Conservation (phyloP, 1,139 yeast species). For the Yamadazyma pseudoaaseri region DNA sequence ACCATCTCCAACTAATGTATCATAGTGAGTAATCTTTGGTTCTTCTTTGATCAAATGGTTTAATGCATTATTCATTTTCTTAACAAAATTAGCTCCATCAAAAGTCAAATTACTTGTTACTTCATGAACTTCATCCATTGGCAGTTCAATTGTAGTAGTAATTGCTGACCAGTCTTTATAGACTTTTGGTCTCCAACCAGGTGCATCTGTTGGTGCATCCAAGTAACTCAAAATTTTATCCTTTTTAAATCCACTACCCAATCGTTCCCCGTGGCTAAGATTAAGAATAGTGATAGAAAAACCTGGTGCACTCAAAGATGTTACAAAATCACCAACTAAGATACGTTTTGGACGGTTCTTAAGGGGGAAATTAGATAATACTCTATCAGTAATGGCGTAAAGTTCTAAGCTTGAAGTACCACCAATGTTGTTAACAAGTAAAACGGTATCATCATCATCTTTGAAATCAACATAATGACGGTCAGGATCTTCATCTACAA, state of each 20-base stretch:
- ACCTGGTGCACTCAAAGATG: constrained; percentile 90
- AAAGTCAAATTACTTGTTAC: constrained; percentile 39
- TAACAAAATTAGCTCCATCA: constrained; percentile 37
- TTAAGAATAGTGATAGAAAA: constrained; percentile 78
- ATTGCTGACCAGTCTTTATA: constrained; percentile 26
- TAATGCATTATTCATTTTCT: constrained; percentile 50
- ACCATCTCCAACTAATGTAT: constrained; percentile 93
- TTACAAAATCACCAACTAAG: constrained; percentile 72
- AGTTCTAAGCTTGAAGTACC: constrained; percentile 81
- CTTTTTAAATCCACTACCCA: constrained; percentile 28
- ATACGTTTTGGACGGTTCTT: constrained; percentile 57
- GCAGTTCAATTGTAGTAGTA: constrained; percentile 23
- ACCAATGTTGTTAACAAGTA: constrained; percentile 78
- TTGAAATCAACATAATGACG: constrained; percentile 71
- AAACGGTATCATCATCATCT: constrained; percentile 59
- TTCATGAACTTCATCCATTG: constrained; percentile 24
- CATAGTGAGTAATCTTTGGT: constrained; percentile 80
- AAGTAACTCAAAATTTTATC: constrained; percentile 45
- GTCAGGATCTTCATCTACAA: constrained; percentile 58
- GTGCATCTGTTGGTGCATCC: constrained; percentile 72
- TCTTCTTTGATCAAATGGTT: constrained; percentile 53
- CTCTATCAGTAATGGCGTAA: constrained; percentile 59
- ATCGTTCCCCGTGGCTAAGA: constrained; percentile 42
- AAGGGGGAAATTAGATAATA: constrained; percentile 48
- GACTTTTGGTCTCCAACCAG: constrained; percentile 70